Conservation (phyloP, 495 filamentous ascomycete genomes). For the Oidiodendron maius region DNA sequence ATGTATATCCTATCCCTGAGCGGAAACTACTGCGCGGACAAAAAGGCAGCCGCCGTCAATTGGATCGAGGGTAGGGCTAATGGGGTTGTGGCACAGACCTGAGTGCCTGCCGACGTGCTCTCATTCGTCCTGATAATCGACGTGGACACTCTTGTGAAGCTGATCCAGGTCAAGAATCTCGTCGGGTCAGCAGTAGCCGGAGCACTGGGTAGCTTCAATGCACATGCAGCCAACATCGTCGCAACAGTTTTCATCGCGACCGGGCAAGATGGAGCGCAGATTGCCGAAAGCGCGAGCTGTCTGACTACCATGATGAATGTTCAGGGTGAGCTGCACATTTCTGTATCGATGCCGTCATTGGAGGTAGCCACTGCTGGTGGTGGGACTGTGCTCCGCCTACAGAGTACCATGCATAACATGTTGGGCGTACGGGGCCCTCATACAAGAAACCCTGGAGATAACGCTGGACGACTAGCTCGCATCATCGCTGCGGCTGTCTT, state of each 20-base stretch:
- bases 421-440: constrained; percentile 90
- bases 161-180: constrained; percentile 92
- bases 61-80: constrained; percentile 99
- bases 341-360: constrained; percentile 94
- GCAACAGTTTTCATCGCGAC: constrained; percentile 95
- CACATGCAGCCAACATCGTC: constrained; percentile 96
- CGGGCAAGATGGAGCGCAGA: constrained; percentile 96
- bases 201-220: constrained; percentile 94
- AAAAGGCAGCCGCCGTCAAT: constrained; percentile 97
- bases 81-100: constrained; percentile 92
- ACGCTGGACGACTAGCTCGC: constrained; percentile 81
- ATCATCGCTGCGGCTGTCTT: constrained; percentile 82
- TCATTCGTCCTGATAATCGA: constrained; percentile 84
- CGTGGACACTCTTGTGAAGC: constrained; percentile 82
- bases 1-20: constrained; percentile 94
- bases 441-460: constrained; percentile 84
- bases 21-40: constrained; percentile 97
- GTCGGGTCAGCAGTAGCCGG: constrained; percentile 98
- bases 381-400: constrained; percentile 92
- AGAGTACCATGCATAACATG: constrained; percentile 92
- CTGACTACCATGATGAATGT: constrained; percentile 97
- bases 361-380: constrained; percentile 96
- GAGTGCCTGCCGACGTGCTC: constrained; percentile 87
- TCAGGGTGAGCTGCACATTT: constrained; percentile 87
- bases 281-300: constrained; percentile 94